Evolutionary conservation across 2,329 filamentous ascomycete species (phyloP).

Genomic region (Alternaria tenuissima): DNA sequence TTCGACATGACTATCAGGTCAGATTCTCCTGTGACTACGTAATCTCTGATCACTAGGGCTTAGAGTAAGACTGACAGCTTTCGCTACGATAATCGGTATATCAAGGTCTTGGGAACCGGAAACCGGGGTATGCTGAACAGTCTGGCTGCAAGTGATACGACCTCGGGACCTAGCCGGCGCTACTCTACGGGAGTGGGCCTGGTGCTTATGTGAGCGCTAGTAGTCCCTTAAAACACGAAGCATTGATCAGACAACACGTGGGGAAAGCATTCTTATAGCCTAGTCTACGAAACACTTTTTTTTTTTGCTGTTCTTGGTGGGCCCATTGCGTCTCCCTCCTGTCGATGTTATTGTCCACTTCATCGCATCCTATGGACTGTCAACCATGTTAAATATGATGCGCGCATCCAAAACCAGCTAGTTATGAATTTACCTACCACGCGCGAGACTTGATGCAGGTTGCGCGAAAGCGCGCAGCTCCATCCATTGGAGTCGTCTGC

Average conservation of each 20-base stretch:
- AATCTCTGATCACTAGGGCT: neutral
- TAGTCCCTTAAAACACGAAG: neutral
- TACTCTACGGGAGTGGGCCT: neutral
- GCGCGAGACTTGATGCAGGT: neutral
- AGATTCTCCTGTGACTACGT: neutral
- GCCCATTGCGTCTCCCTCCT: neutral
- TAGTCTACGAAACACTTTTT: neutral
- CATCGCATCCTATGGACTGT: neutral
- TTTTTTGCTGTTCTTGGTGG: neutral
- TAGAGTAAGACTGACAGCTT: neutral
- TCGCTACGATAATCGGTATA: neutral
- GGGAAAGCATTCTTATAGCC: neutral
- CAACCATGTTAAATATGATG: too few relatives aligned
- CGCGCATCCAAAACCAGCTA: neutral
- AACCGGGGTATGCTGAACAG: neutral
- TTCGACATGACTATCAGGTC: neutral
- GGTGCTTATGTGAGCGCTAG: neutral
- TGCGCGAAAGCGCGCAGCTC: neutral
- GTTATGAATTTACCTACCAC: neutral
- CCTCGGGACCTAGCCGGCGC: neutral
- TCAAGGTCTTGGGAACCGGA: neutral
- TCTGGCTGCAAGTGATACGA: neutral
- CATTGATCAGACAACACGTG: neutral
- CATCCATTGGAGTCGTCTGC: neutral
- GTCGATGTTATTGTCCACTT: neutral